These are phyloP conservation scores for Cyberlindnera xylosilytica DNA, from an alignment of 805 yeast genomes.

Conservation along the genomic window DNA sequence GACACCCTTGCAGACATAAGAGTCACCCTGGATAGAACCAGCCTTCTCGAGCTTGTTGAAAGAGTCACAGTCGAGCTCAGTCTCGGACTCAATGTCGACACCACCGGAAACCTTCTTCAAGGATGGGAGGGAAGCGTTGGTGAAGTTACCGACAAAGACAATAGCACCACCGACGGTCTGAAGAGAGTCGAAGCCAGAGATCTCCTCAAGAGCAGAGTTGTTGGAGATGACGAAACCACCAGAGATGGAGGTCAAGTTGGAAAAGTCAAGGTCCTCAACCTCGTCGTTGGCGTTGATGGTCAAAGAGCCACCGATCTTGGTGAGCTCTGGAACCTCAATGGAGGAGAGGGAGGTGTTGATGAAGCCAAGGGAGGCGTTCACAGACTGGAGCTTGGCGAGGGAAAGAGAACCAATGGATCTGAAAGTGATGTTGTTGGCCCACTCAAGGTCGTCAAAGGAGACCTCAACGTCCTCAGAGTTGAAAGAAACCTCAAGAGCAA, in stretches of 20 bases:
- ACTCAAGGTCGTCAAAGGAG: slow-evolving; percentile 60
- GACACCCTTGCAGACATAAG: slow-evolving; percentile 74
- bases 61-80: slow-evolving; percentile 77
- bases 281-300: slow-evolving; percentile 71
- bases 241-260: slow-evolving; percentile 68
- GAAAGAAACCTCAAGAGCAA: slow-evolving; percentile 73
- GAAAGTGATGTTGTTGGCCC: slow-evolving; percentile 89
- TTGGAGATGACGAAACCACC: slow-evolving; percentile 92
- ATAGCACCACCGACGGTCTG: slow-evolving; percentile 86
- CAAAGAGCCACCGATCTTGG: slow-evolving; percentile 75
- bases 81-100: slow-evolving; percentile 72
- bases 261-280: slow-evolving; percentile 65
- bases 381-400: slow-evolving; percentile 60
- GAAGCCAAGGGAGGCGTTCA: slow-evolving; percentile 83
- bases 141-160: slow-evolving; percentile 73
- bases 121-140: slow-evolving; percentile 70
- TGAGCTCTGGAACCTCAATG: slow-evolving; percentile 52
- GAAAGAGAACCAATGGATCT: slow-evolving; percentile 75
- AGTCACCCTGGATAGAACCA: slow-evolving; percentile 90
- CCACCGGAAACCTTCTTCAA: slow-evolving; percentile 89
- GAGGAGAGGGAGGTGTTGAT: slow-evolving; percentile 63
- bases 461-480: slow-evolving; percentile 79
- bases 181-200: slow-evolving; percentile 74
- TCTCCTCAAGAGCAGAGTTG: slow-evolving; percentile 66
- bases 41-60: slow-evolving; percentile 69